phyloP scores from a whole-genome alignment of 1,139 yeast genomes.

The Tardiomyces depauwii region DNA sequence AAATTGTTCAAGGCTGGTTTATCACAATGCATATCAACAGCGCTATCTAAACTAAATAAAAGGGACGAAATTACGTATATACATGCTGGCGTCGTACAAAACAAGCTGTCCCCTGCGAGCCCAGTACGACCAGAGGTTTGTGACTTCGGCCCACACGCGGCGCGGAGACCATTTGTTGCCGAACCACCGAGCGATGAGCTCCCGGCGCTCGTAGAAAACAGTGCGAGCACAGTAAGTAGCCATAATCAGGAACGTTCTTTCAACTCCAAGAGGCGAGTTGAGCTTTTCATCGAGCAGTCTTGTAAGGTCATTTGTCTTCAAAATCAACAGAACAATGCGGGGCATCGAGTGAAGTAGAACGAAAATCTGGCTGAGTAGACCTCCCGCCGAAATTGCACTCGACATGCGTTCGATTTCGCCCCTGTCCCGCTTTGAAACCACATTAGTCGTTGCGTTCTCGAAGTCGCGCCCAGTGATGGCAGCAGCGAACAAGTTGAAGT shows the following conservation, averaged over 20 bases:
- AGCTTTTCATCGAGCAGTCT: constrained; percentile 78
- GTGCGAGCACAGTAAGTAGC: constrained; percentile 81
- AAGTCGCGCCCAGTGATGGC: constrained; percentile 89
- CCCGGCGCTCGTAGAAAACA: constrained; percentile 56
- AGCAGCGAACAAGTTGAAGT: constrained; percentile 77
- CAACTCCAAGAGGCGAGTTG: constrained; percentile 76
- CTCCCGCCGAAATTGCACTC: constrained; percentile 44
- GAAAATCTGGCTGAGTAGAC: constrained; percentile 69
- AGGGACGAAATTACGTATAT: constrained; percentile 5
- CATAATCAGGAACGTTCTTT: constrained; percentile 78
- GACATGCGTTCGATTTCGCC: constrained; percentile 59
- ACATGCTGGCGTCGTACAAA: constrained; percentile 3
- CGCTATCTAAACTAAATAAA: constrained; percentile 2
- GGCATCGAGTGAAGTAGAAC: constrained; percentile 71
- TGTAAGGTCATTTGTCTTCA: constrained; percentile 91
- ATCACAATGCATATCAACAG: neutral
- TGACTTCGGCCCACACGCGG: constrained; percentile 29
- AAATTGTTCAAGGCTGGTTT: too few relatives aligned
- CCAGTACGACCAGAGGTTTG: constrained; percentile 27
- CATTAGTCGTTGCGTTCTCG: constrained; percentile 56
- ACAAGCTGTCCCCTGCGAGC: constrained; percentile 1
- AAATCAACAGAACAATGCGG: constrained; percentile 66
- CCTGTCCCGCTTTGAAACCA: constrained; percentile 40
- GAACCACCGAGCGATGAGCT: constrained; percentile 24
- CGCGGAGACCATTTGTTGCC: constrained; percentile 30